These are phyloP conservation scores for Gossypium turneri DNA, from an alignment of 345 rosid species.

Conservation along the genomic window DNA sequence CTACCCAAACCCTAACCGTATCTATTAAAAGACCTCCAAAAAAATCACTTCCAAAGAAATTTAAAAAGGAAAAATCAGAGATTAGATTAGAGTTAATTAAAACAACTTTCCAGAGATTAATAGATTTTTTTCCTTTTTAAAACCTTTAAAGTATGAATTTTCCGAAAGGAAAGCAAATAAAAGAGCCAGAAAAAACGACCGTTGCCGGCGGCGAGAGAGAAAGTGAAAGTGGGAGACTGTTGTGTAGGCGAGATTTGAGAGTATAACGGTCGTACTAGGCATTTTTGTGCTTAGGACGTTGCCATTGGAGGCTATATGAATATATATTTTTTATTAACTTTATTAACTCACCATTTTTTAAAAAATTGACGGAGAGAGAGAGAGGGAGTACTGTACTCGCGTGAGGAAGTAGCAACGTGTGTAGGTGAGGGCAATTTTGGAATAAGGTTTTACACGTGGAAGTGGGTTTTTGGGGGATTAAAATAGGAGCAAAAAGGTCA, in stretches of 20 bases:
- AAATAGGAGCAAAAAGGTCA: background rate
- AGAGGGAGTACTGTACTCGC: constrained; percentile 18
- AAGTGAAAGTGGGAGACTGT: background rate
- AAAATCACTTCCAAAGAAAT: background rate
- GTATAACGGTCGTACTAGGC: constrained; percentile 12
- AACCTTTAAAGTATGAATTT: background rate
- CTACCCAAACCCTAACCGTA: constrained; percentile 7
- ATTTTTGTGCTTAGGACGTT: background rate
- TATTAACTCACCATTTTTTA: no score
- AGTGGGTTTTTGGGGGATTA: constrained; percentile 10
- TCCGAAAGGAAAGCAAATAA: background rate
- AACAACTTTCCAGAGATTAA: background rate
- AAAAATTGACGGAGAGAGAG: background rate
- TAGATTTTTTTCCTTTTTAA: background rate
- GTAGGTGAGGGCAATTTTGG: constrained; percentile 12
- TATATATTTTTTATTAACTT: no score
- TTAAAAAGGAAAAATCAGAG: background rate
- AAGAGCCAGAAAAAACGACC: constrained; percentile 8
- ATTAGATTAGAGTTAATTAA: background rate
- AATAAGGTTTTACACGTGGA: constrained; percentile 16
- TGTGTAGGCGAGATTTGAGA: constrained; percentile 37
- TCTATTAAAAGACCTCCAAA: constrained; percentile 6
- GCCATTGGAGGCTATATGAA: background rate
- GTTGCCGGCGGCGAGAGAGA: background rate
- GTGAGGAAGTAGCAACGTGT: constrained; percentile 11